Conservation (phyloP, 2,329 filamentous ascomycete genomes). For the Daldinia sp. region DNA sequence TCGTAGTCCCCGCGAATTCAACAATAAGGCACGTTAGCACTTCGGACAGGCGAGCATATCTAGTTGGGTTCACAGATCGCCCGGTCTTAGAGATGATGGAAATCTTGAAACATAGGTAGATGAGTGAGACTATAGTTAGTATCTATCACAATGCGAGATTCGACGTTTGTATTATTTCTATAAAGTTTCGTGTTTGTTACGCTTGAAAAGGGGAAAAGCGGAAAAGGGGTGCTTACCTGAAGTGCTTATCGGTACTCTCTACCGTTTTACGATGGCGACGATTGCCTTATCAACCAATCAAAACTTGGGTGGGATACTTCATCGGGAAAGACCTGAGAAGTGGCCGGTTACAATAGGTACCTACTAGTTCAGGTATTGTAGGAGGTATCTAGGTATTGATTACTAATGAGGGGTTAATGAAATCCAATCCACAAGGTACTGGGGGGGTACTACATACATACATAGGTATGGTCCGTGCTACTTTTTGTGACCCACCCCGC, state of each 20-base stretch:
- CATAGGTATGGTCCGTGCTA: slow-evolving; percentile 22
- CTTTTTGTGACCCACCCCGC: slow-evolving; percentile 21
- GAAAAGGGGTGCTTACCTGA: too few relatives aligned
- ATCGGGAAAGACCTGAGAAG: neutral
- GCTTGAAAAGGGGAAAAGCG: too few relatives aligned
- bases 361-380: too few relatives aligned
- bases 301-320: neutral
- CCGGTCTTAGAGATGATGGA: neutral
- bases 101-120: neutral
- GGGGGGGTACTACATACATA: neutral
- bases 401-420: slow-evolving; percentile 20
- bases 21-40: neutral
- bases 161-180: too few relatives aligned
- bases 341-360: neutral
- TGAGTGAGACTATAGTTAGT: neutral
- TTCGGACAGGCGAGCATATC: neutral
- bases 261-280: neutral
- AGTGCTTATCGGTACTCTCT: too few relatives aligned
- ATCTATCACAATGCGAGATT: too few relatives aligned
- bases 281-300: neutral
- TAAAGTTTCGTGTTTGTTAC: too few relatives aligned
- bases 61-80: neutral
- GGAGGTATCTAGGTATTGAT: neutral
- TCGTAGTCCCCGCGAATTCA: neutral
- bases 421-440: neutral